phyloP scores from a whole-genome alignment of 1,284 basidiomycete genomes.

The Wallemia mellicola region DNA sequence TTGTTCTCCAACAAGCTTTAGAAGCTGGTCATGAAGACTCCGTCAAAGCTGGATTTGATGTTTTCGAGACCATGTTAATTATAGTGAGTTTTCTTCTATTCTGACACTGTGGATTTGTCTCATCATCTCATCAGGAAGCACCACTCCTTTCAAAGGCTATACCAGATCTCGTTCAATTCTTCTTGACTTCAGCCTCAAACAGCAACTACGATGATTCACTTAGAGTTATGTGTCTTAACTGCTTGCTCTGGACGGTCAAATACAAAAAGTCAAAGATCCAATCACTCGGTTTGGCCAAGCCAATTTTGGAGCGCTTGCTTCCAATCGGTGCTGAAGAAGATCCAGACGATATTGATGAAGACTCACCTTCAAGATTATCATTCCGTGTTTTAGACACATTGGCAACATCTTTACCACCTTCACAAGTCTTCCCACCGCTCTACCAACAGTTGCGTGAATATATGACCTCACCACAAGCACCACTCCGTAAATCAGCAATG shows the following conservation, averaged over 20 bases:
- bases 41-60: slow-evolving; percentile 73
- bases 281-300: slow-evolving; percentile 48
- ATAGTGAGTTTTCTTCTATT: slow-evolving; percentile 24
- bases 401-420: slow-evolving; percentile 72
- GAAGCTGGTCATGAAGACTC: slow-evolving; percentile 48
- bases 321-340: slow-evolving; percentile 75
- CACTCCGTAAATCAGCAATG: slow-evolving; percentile 66
- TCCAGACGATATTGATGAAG: slow-evolving; percentile 55
- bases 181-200: slow-evolving; percentile 59
- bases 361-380: slow-evolving; percentile 71
- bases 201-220: slow-evolving; percentile 45
- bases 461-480: slow-evolving; percentile 44
- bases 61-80: slow-evolving; percentile 81
- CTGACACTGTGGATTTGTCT: background rate
- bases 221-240: slow-evolving; percentile 72
- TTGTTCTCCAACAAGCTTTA: slow-evolving; percentile 65
- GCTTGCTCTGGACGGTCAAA: slow-evolving; percentile 81
- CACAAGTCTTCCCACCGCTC: slow-evolving; percentile 85
- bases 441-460: slow-evolving; percentile 51
- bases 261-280: slow-evolving; percentile 96
- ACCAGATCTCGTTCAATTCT: slow-evolving; percentile 61
- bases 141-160: slow-evolving; percentile 73
- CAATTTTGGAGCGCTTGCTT: slow-evolving; percentile 72
- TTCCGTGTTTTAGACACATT: slow-evolving; percentile 85
- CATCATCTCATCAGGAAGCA: slow-evolving; percentile 32